Base-by-base conservation (phyloP, 768 basidiomycete species). In the Lanmaoa pseudosensibilis region DNA sequence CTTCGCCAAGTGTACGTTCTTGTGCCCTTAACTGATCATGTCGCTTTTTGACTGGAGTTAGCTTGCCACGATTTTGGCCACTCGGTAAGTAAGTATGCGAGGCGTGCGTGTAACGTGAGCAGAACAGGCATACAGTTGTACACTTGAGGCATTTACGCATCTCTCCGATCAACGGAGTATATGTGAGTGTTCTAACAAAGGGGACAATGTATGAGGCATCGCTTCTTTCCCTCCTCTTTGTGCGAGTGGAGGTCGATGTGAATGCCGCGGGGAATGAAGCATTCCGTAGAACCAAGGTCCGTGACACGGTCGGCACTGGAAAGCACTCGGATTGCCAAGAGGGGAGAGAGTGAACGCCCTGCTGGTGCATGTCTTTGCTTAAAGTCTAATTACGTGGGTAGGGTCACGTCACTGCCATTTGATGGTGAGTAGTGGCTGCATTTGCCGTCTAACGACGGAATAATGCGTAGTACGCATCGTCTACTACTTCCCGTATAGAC, bases 371-470 rank as follows among this genome's bases (percentile, higher is more conserved):
- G 69, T 55, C 50, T 33, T 72, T 73, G 70, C 63, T 65, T 73
- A 72, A 72, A 72, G 70, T 65, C 72, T 72, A 72, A 72, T 72
- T 72, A 72, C 71, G 71, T 72, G 60, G 51, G 40, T 46, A 58
- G 50, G 37, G 57, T 72, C 60, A 71, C 71, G 70, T 73, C 71
- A 65, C 62, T 45, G 54, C 55, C 65, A 69, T 59, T 58, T 63
- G 69, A 71, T 70, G 66, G 37, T 37, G 56, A 47, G 43, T 23
- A 56, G 53, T 53, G 50, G 50, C 21, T 54, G 34, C 40, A 56
- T 55, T 56, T 58, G 45, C 59, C 58, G 64, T 57, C 43, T 25
- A 46, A 52, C 49, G 40, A 53, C 55, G 46, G 47, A 57, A 54
- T 41, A 52, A 47, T 41, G 55, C 38, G n/a, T n/a, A n/a, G n/a